Conservation (phyloP, 129 eudicot species). For the Tagetes erecta region DNA sequence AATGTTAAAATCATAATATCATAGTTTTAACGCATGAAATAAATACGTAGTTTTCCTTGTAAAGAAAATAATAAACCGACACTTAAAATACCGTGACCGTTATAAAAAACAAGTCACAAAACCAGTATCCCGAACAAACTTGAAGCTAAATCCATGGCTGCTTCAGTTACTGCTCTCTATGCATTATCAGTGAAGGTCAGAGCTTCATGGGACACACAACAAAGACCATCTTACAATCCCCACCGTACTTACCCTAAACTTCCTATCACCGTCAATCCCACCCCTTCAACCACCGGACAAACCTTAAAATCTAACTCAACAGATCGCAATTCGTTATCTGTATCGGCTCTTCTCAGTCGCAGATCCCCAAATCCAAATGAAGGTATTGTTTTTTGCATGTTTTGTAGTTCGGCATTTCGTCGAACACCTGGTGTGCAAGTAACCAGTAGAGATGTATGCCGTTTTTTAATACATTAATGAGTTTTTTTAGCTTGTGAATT, state of each 20-base stretch:
- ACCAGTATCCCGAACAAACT: neutral
- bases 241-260: constrained; percentile 69
- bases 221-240: constrained; percentile 64
- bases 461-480: no score
- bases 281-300: constrained; percentile 24
- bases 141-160: constrained; percentile 34
- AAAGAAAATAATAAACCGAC: no score
- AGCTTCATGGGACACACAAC: constrained; percentile 74
- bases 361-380: constrained; percentile 26
- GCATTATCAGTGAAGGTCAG: constrained; percentile 34
- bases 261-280: constrained; percentile 26
- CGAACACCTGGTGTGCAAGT: constrained; percentile 32
- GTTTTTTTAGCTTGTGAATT: no score
- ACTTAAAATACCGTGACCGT: no score
- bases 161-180: constrained; percentile 15
- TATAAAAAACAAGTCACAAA: neutral
- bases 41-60: no score
- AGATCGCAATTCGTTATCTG: constrained; percentile 41
- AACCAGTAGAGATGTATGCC: neutral
- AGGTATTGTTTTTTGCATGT: constrained; percentile 34
- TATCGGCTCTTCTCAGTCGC: constrained; percentile 61
- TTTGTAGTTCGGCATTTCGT: constrained; percentile 13
- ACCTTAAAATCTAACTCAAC: constrained; percentile 29
- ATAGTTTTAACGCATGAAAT: no score
- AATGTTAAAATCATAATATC: no score